Conservation (phyloP, 495 filamentous ascomycete genomes). For the Trichoderma virens region DNA sequence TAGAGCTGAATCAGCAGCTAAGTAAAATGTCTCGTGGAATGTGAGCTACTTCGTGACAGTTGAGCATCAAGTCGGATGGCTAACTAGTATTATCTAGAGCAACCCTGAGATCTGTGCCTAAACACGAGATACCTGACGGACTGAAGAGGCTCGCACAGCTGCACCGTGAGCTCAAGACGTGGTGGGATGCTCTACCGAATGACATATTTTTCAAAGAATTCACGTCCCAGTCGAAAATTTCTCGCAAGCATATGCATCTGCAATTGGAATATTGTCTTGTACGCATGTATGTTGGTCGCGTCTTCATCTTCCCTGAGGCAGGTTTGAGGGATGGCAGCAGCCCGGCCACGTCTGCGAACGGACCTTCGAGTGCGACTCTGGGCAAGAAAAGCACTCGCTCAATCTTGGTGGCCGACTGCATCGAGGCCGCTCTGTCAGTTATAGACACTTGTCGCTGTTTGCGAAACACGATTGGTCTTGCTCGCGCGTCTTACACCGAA, state of each 20-base stretch:
- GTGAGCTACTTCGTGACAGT: constrained; percentile 17
- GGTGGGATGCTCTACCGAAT: constrained; percentile 43
- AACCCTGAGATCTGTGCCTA: background rate
- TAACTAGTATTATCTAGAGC: background rate
- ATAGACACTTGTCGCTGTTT: constrained; percentile 41
- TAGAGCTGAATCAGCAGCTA: constrained; percentile 39
- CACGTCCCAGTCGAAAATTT: constrained; percentile 24
- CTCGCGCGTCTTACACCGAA: constrained; percentile 44
- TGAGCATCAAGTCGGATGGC: background rate
- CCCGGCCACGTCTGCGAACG: constrained; percentile 19
- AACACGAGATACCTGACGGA: constrained; percentile 21
- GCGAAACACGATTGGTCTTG: constrained; percentile 40
- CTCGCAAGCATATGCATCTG: constrained; percentile 42
- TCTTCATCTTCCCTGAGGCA: constrained; percentile 37
- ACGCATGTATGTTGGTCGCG: constrained; percentile 41
- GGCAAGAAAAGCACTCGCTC: constrained; percentile 32
- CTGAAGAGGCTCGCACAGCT: constrained; percentile 36
- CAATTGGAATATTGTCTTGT: constrained; percentile 44
- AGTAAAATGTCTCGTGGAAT: constrained; percentile 40
- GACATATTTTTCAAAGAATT: constrained; percentile 36
- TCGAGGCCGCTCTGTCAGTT: constrained; percentile 43
- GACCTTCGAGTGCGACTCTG: constrained; percentile 27
- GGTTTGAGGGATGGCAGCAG: constrained; percentile 24
- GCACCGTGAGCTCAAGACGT: constrained; percentile 37
- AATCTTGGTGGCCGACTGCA: constrained; percentile 39